Evolutionary conservation across 495 filamentous ascomycete genomes (phyloP), one percentile per base, ranked within the genome.

Genomic region (Halenospora varia): DNA sequence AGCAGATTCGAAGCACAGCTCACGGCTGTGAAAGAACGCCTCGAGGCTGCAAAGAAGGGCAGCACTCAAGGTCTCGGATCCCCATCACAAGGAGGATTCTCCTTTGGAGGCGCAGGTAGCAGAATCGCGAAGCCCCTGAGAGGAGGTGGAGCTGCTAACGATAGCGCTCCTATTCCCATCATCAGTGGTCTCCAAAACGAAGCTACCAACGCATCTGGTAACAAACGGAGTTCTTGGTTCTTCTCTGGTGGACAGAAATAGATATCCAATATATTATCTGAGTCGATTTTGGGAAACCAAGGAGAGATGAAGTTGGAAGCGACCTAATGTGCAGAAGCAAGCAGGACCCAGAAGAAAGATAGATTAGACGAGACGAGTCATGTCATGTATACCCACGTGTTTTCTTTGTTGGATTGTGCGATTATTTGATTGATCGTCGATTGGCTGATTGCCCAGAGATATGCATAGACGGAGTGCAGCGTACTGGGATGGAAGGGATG

Each of bases 51-150:
- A 64, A 98, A 97, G 74, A 81, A 85, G 51, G 91, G 91, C 62
- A 89, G 85, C 53, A 93, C 92, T 11, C 87, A 90, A 57, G 88
- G 88, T 50, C 79, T 96, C 25, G 81, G 85, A 55, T 81, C 83
- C 44, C 71, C 80, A 11, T 79, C 85, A 52, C 44, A 9, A 13
- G 70, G 79, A 55, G 83, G 82, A 60, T 92, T 95, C 73, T 90
- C 78, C 70, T 89, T 94, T 68, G 81, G 81, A 54, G 81, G 82
- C 57, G 79, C 77, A 20, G 87, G 87, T 40, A 90, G 89, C 59
- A 80, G 93, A 62, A 97, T 98, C 66, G 94, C 93, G 51, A 98
- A 98, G 73, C 94, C 94, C n/a, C 79, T 98, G 19, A 84, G 94
- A 57, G 94, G 94, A 46, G 94, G 93, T 55, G 94, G 94, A 25